These are phyloP conservation scores for Calocera viscosa DNA, from an alignment of 768 basidiomycete genomes.

Conservation along the genomic window DNA sequence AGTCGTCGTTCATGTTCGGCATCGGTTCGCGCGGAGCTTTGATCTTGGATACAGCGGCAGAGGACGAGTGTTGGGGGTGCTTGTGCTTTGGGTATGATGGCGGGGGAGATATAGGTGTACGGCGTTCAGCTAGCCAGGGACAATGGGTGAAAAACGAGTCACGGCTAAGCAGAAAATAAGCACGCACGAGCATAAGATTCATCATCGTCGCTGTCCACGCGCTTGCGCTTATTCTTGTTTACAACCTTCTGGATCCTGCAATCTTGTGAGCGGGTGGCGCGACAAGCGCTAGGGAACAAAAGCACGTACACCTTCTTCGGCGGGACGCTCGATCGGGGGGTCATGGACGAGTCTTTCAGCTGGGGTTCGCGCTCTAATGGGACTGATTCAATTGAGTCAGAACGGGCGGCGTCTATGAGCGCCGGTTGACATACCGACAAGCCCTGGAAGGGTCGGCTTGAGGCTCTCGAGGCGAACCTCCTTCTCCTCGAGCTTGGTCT, in stretches of 20 bases:
- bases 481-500: background rate
- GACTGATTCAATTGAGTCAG: background rate
- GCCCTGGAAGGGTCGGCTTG: background rate
- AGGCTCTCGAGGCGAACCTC: background rate
- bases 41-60: background rate
- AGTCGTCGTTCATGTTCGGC: background rate
- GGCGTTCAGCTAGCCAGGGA: background rate
- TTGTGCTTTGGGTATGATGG: background rate
- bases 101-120: background rate
- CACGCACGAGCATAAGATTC: background rate
- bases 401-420: background rate
- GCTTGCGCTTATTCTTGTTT: slow-evolving; percentile 1
- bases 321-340: background rate
- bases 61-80: background rate
- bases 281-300: background rate
- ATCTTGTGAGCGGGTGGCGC: background rate
- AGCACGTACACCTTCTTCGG: background rate
- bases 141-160: background rate
- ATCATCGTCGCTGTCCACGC: background rate
- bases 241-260: background rate
- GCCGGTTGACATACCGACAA: background rate
- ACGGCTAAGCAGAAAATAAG: background rate
- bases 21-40: background rate
- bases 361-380: background rate
- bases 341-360: background rate